These are phyloP conservation scores for Trichoderma citrinoviride DNA, from an alignment of 2,329 filamentous ascomycete species.

Conservation along the genomic window DNA sequence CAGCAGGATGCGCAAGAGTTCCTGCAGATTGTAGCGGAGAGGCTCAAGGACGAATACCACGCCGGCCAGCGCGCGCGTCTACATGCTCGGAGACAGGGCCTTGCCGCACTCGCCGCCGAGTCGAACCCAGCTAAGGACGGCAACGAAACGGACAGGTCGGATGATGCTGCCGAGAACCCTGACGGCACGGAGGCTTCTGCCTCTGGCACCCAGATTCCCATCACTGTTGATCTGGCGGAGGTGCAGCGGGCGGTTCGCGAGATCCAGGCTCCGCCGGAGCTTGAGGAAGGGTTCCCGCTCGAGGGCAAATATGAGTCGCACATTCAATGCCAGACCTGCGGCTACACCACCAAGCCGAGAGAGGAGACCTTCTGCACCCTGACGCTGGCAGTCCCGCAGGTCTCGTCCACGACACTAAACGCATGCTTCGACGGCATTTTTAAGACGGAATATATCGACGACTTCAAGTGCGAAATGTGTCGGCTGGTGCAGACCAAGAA, in stretches of 20 bases:
- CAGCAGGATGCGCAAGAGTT: slow-evolving; percentile 99
- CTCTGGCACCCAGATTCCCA: slow-evolving; percentile 17
- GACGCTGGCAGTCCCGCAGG: slow-evolving; percentile 86
- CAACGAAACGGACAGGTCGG: slow-evolving; percentile 8
- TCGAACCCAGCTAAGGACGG: not conserved
- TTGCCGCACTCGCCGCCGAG: slow-evolving; percentile 22
- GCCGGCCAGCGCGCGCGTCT: slow-evolving; percentile 72
- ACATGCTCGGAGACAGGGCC: slow-evolving; percentile 44
- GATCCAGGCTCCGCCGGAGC: slow-evolving; percentile 37
- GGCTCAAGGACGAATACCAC: slow-evolving; percentile 90
- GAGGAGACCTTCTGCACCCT: slow-evolving; percentile 86
- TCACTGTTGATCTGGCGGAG: slow-evolving; percentile 6
- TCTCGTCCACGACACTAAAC: slow-evolving; percentile 75
- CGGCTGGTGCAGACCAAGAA: slow-evolving; percentile 76
- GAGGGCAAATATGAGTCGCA: slow-evolving; percentile 93
- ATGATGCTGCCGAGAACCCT: not conserved
- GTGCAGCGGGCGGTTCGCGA: slow-evolving; percentile 25
- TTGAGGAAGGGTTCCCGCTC: slow-evolving; percentile 79
- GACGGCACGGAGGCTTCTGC: slow-evolving; percentile 21
- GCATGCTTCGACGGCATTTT: slow-evolving; percentile 91
- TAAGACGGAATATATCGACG: slow-evolving; percentile 93
- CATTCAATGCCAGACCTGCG: slow-evolving; percentile 86
- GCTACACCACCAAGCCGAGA: slow-evolving; percentile 82
- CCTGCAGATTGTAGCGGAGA: slow-evolving; percentile 86
- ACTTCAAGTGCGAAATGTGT: slow-evolving; percentile 94